Evolutionary conservation across 306 rosid genomes (phyloP), one percentile per base, ranked within the genome.

Genomic region (apple (Malus domestica)): DNA sequence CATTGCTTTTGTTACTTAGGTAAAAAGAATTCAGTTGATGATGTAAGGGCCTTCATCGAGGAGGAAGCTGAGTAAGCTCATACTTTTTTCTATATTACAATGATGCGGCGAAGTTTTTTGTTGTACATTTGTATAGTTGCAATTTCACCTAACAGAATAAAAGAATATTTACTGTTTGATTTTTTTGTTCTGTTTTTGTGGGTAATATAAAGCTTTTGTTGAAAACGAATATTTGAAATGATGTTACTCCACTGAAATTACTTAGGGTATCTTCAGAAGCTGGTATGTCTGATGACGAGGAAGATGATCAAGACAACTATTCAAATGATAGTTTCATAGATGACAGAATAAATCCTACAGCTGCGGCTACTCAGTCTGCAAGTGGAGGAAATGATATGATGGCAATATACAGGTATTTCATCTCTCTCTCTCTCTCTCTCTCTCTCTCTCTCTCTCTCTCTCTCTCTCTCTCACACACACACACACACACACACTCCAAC

Each of bases 21-120:
- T 90, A 76, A 71, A 78, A 84, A 79, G 85, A 89, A 83, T 81
- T 86, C 82, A 30, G 74, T 12, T 33, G 73, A 78, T 30, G 71
- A 83, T 77, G 87, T 72, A 76, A 84, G 86, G 86, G 87, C 72
- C 64, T 94, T 87, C 84, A 82, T 94, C 19, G 98, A 92, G 67
- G 98, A 94, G 79, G 98, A 94, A 84, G 98, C 97, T 30, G 96
- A 92, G 98, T 94, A 94, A 90, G 98, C 44, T 78, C 66, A 38
- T 80, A 46, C 46, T 19, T 45, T 23, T 27, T 52, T 32, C 19
- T 63, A 23, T 40, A 66, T 71, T 6, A 30, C n/a, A 42, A 42
- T 42, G 45, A 22, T 69, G 13, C 46, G 14, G 57, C 51, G 49
- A 6, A 6, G 42, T 1, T 29, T 42, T 42, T 40, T 38, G 27